Evolutionary conservation across 345 rosid genomes (phyloP), one percentile per base, ranked within the genome.

Genomic region (Gossypium anomalum): DNA sequence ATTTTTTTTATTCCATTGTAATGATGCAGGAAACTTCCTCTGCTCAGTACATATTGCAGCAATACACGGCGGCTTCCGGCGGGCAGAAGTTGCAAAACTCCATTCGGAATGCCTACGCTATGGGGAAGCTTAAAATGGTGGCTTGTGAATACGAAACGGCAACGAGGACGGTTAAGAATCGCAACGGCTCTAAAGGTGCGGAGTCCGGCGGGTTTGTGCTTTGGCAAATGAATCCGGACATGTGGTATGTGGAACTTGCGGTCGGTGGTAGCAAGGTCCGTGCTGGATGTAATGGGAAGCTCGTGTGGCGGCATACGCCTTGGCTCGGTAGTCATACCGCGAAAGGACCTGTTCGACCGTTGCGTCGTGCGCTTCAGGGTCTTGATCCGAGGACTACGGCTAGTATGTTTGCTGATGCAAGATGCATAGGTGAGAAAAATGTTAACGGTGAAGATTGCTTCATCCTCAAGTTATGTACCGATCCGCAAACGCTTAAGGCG

Each of bases 321-420:
- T 93, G 98, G 98, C 92, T 91, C 1, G 97, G 98, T 44, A 89
- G 97, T 55, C 97, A 89, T 65, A 82, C 93, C 5, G 97, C 97
- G 0, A 93, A 90, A 80, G 98, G 98, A 27, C 98, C 98, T 2
- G 89, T 93, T 20, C 87, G 98, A 71, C 98, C 94, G 13, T 77
- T 93, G 76, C 97, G 98, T 51, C 92, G 98, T 71, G 94, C 92
- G 2, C 97, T 93, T 82, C 97, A 92, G 97, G 97, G 97, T 74
- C 92, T 92, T 78, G 97, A 92, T 93, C 97, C 97, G 25, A 89
- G 93, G 78, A 86, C 87, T 25, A 93, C 94, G 14, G 92, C 92
- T 9, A 79, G 88, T 29, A 82, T 93, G 92, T 93, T 93, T 82
- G 88, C 97, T 10, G 88, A 89, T 81, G 94, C 97, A 3, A 89